Conservation (phyloP, 495 filamentous ascomycete genomes). For the Neurospora sp. region DNA sequence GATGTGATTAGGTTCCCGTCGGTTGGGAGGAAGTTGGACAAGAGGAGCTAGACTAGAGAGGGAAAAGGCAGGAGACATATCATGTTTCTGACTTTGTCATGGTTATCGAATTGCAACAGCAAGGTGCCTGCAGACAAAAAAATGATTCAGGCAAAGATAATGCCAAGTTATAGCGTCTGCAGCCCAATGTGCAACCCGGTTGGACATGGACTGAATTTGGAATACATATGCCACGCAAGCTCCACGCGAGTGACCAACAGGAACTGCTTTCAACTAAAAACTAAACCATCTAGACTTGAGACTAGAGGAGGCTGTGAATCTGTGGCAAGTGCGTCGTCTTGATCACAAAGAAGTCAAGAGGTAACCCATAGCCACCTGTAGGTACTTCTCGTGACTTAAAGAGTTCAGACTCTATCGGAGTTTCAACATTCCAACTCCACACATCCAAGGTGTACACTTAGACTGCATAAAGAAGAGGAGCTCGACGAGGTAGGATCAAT, state of each 20-base stretch:
- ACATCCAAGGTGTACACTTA: background rate
- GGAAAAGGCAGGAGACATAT: background rate
- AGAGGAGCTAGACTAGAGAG: background rate
- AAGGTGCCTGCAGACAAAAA: background rate
- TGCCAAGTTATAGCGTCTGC: background rate
- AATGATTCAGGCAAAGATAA: background rate
- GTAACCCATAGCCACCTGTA: background rate
- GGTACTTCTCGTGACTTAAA: background rate
- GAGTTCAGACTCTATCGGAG: background rate
- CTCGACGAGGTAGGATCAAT: background rate
- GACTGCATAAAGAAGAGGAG: background rate
- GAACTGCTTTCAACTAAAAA: background rate
- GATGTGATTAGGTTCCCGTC: background rate
- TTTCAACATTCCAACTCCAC: background rate
- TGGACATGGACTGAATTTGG: background rate
- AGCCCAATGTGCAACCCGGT: background rate
- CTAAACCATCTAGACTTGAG: background rate
- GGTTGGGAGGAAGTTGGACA: background rate
- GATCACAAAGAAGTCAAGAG: background rate
- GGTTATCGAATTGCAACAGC: background rate
- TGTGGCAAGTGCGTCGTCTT: background rate
- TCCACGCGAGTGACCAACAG: background rate
- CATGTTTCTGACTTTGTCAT: background rate
- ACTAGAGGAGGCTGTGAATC: background rate
- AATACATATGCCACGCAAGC: background rate